These are phyloP conservation scores for Casuarina glauca DNA, from an alignment of 306 rosid genomes.

Conservation along the genomic window DNA sequence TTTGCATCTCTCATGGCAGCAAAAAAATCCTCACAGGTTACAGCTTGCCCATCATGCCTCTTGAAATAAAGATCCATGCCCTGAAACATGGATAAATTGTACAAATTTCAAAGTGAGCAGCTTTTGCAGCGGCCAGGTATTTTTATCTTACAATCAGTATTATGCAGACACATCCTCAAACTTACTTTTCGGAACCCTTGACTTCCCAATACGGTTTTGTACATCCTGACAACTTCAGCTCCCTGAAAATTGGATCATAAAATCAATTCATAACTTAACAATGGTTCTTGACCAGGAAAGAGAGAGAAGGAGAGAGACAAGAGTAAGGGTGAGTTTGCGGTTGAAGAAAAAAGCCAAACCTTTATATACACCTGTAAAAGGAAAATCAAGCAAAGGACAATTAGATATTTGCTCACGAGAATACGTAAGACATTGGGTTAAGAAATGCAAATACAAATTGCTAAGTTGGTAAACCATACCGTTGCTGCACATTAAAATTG, in stretches of 20 bases:
- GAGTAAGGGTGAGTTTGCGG: slow-evolving; percentile 7
- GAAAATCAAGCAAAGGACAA: slow-evolving; percentile 24
- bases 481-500: slow-evolving; percentile 76
- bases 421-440: slow-evolving; percentile 3
- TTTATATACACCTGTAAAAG: slow-evolving; percentile 92
- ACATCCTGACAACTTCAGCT: slow-evolving; percentile 99
- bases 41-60: slow-evolving; percentile 99
- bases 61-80: slow-evolving; percentile 99
- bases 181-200: slow-evolving; percentile 91
- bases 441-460: slow-evolving; percentile 11
- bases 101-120: slow-evolving; percentile 16
- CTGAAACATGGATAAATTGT: slow-evolving; percentile 42
- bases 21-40: slow-evolving; percentile 94
- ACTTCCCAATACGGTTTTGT: slow-evolving; percentile 90
- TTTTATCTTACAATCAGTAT: slow-evolving; percentile 6
- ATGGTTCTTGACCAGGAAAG: neutral
- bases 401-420: slow-evolving; percentile 31
- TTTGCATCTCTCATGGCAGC: slow-evolving; percentile 98
- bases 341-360: slow-evolving; percentile 48
- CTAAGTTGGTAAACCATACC: slow-evolving; percentile 49
- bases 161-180: slow-evolving; percentile 27
- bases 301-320: slow-evolving; percentile 20
- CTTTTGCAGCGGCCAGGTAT: slow-evolving; percentile 5
- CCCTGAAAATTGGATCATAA: slow-evolving; percentile 63
- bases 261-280: slow-evolving; percentile 7